Evolutionary conservation across 2,329 filamentous ascomycete species (phyloP).

Genomic region (Hymenotorrendiella dingleyae): DNA sequence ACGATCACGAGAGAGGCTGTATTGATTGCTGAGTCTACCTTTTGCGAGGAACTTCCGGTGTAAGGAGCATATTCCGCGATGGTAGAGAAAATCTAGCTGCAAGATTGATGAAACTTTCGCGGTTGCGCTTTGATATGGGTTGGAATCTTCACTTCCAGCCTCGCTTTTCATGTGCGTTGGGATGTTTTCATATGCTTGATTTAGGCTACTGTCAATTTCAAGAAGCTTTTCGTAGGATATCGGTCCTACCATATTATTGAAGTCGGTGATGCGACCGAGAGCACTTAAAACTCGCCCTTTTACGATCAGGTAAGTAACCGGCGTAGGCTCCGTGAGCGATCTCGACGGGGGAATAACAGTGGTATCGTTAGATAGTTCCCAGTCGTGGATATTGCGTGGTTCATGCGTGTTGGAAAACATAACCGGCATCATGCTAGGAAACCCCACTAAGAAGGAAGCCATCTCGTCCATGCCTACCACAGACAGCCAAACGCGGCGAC

Average conservation of each 20-base stretch:
- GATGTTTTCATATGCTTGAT: conserved; percentile 55
- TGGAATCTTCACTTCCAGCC: conserved; percentile 71
- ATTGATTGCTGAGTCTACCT: conserved; percentile 11
- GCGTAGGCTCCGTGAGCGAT: conserved; percentile 62
- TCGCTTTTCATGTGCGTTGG: too few relatives aligned
- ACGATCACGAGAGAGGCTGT: conserved; percentile 13
- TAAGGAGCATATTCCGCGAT: conserved; percentile 16
- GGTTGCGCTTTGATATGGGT: conserved; percentile 49
- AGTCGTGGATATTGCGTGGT: conserved; percentile 71
- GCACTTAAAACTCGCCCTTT: conserved; percentile 56
- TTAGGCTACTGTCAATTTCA: conserved; percentile 52
- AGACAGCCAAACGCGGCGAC: conserved; percentile 59
- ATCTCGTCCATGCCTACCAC: conserved; percentile 66
- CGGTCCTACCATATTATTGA: conserved; percentile 41
- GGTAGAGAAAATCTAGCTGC: conserved; percentile 43
- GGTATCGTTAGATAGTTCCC: conserved; percentile 64
- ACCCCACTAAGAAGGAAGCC: conserved; percentile 63
- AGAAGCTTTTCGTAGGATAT: conserved; percentile 57
- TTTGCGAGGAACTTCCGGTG: conserved; percentile 18
- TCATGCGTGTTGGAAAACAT: conserved; percentile 68
- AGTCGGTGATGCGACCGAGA: conserved; percentile 64
- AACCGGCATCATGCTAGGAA: conserved; percentile 59
- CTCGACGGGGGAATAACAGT: conserved; percentile 60
- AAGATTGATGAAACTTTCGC: conserved; percentile 58
- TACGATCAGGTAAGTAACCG: conserved; percentile 69